Conservation (phyloP, 306 rosid genomes). For the Sindora glabra region DNA sequence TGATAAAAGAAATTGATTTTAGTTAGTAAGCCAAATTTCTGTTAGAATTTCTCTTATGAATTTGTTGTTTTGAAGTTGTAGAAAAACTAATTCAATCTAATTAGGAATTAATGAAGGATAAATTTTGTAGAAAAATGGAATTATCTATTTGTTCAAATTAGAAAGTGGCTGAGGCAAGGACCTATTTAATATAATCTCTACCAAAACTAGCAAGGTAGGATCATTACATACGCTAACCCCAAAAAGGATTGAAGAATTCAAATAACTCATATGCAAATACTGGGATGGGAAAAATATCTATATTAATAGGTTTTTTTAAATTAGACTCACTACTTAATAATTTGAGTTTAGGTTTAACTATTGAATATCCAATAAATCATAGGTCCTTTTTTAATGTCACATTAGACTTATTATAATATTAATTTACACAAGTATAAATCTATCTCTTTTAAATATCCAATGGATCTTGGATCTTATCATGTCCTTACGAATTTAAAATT, state of each 20-base stretch:
- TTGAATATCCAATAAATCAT: no score
- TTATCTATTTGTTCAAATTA: constrained; percentile 31
- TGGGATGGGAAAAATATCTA: no score
- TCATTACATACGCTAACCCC: constrained; percentile 52
- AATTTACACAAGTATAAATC: no score
- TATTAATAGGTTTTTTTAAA: no score
- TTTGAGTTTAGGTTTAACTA: no score
- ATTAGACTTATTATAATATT: no score
- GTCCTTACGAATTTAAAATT: no score
- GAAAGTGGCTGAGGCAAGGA: constrained; percentile 38
- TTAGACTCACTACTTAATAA: no score
- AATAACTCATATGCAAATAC: constrained; percentile 13
- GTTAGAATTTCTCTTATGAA: constrained; percentile 42
- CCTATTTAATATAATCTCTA: constrained; percentile 34
- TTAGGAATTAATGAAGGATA: constrained; percentile 37
- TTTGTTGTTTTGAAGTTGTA: constrained; percentile 48
- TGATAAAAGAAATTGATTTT: constrained; percentile 17
- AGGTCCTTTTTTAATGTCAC: no score
- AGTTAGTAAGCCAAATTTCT: constrained; percentile 47
- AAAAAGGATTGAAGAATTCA: constrained; percentile 47
- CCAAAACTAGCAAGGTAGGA: constrained; percentile 34
- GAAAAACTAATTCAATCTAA: constrained; percentile 40
- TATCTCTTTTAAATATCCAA: no score
- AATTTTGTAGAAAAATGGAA: constrained; percentile 35
- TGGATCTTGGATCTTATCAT: no score